A percentile compares a stretch with the other conserved stretches of the same genome.
These are phyloP conservation scores for Penicillium angulare DNA, from an alignment of 495 filamentous ascomycete species.

Conservation along the genomic window DNA sequence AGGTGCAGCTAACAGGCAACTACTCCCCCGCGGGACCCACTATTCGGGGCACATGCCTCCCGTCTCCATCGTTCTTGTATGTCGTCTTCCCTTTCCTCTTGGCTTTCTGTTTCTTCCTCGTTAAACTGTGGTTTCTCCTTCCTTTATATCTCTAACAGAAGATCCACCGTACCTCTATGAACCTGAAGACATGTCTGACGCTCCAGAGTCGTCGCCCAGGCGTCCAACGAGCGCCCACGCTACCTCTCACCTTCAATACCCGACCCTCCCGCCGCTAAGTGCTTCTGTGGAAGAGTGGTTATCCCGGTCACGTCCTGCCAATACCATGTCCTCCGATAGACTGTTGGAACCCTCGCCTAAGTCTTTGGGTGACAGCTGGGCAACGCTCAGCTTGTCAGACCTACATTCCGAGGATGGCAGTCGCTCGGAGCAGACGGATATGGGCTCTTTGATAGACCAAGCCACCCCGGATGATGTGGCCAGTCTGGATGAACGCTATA, in stretches of 20 bases:
- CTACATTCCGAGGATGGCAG: slow-evolving; percentile 45
- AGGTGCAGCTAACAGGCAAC: background rate
- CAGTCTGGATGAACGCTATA: slow-evolving; percentile 45
- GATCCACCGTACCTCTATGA: background rate
- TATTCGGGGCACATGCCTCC: background rate
- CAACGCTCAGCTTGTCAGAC: slow-evolving; percentile 46
- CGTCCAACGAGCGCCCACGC: slow-evolving; percentile 26
- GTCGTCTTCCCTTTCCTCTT: background rate
- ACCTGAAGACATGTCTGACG: slow-evolving; percentile 39
- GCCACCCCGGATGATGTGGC: slow-evolving; percentile 45
- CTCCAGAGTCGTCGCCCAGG: slow-evolving; percentile 37
- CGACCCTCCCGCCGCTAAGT: slow-evolving; percentile 44
- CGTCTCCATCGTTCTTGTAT: slow-evolving; percentile 1
- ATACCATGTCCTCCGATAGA: slow-evolving; percentile 40
- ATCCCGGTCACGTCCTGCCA: slow-evolving; percentile 44
- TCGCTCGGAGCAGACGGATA: slow-evolving; percentile 46
- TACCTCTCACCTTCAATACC: slow-evolving; percentile 42
- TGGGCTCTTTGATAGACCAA: slow-evolving; percentile 46
- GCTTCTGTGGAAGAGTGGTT: slow-evolving; percentile 50
- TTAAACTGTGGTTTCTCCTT: slow-evolving; percentile 4
- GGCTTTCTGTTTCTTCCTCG: background rate
- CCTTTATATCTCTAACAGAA: background rate
- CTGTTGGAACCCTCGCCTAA: slow-evolving; percentile 22
- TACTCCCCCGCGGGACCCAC: background rate
- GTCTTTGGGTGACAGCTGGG: slow-evolving; percentile 49